phyloP scores from a whole-genome alignment of 2,329 filamentous ascomycete species.

The Aspergillus japonicus region DNA sequence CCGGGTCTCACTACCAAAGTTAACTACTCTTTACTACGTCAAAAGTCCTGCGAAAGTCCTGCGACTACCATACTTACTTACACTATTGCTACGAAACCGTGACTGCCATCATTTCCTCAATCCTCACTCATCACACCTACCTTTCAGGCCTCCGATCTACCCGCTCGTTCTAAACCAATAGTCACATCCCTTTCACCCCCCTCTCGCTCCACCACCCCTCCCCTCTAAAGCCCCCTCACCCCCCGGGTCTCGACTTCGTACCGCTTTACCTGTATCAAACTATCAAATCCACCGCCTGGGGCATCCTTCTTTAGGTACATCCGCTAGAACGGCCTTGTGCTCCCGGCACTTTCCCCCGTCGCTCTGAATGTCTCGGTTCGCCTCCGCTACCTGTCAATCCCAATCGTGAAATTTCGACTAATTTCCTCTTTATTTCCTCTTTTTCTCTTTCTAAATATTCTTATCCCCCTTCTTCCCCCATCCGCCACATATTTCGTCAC shows the following conservation, averaged over 20 bases:
- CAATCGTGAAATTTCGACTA: conserved; percentile 1
- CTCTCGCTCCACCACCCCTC: conserved; percentile 5
- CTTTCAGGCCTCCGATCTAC: conserved; percentile 10
- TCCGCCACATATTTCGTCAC: not conserved
- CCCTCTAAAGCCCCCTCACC: conserved; percentile 1
- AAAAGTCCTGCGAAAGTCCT: not conserved
- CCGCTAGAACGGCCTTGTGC: not conserved
- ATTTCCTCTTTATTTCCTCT: not conserved
- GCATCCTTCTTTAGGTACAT: not conserved
- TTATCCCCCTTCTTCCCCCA: not conserved
- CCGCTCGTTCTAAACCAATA: conserved; percentile 20
- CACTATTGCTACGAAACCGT: conserved; percentile 6
- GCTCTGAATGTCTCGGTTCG: conserved; percentile 9
- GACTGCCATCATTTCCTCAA: not conserved
- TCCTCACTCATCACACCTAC: not conserved
- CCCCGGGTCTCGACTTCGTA: not conserved
- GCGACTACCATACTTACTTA: not conserved
- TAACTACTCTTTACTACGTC: too few relatives aligned
- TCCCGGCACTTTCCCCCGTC: conserved; percentile 1
- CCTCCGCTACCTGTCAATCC: conserved; percentile 1
- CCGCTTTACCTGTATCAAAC: not conserved
- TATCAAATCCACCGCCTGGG: not conserved
- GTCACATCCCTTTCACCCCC: conserved; percentile 8
- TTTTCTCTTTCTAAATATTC: not conserved
- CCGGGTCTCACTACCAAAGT: conserved; percentile 8